phyloP scores from a whole-genome alignment of 352 stramenopile species.

The Phytopythium chamaehyphon region DNA sequence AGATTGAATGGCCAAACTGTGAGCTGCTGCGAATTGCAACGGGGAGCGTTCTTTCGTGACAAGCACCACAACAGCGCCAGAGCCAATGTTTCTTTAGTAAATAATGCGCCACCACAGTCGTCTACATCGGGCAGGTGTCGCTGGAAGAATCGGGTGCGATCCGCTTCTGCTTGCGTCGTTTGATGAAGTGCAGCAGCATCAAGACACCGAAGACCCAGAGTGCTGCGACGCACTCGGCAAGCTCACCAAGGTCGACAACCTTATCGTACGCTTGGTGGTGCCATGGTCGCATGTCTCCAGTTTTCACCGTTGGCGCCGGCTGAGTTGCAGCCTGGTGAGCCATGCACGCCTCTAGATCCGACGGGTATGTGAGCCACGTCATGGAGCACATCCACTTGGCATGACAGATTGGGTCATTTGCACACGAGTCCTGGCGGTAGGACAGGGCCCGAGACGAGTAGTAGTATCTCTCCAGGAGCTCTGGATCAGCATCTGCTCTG shows the following conservation, averaged over 20 bases:
- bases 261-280: neutral
- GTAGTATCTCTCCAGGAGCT: slow-evolving; percentile 63
- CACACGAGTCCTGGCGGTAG: slow-evolving; percentile 34
- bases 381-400: slow-evolving; percentile 64
- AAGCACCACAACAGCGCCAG: neutral
- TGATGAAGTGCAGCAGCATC: neutral
- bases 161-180: neutral
- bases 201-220: slow-evolving; percentile 1
- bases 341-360: slow-evolving; percentile 4
- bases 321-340: neutral
- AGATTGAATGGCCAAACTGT: too few species aligned
- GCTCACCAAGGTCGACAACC: slow-evolving; percentile 3
- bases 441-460: slow-evolving; percentile 74
- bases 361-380: slow-evolving; percentile 37
- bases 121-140: slow-evolving; percentile 2
- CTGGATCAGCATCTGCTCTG: slow-evolving; percentile 29
- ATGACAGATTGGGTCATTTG: slow-evolving; percentile 31
- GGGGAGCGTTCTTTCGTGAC: too few species aligned
- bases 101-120: neutral
- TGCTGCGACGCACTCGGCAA: slow-evolving; percentile 1
- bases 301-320: neutral
- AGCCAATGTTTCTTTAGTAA: neutral
- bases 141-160: neutral
- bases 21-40: too few species aligned
- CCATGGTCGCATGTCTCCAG: neutral